Base-by-base conservation (phyloP, 257 asterid species). In the Salvia rosmarinus region DNA sequence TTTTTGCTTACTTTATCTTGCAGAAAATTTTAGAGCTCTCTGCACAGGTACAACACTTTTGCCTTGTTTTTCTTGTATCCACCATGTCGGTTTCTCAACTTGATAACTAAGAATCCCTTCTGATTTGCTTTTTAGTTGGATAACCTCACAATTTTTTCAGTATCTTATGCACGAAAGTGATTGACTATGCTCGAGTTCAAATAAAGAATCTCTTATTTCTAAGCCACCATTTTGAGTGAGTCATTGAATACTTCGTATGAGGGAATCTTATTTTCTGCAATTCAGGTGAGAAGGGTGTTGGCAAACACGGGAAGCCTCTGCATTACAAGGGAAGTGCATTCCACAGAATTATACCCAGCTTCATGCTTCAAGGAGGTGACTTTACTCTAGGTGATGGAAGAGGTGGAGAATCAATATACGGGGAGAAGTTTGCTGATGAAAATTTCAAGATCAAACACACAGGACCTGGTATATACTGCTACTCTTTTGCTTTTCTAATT, bases 321-420 rank as follows among this genome's bases (percentile, higher is more conserved):
- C 96, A 95, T 81, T 95, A 68, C 89, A 95, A 88, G 86, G 95
- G 96, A 74, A 95, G 99, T 84, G 23, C 65, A 60, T 87, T 95
- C 85, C 99, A 91, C 40, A 85, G 98, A 81, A 89, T 95, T 43
- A 95, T 95, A 65, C 99, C 99, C 19, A 91, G 96, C 86, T 95
- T 95, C 84, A 95, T 95, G 99, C 59, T 95, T 76, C 99, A 89
- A 85, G 98, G 99, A 42, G 99, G 99, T 59, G 99, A 89, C 85
- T 95, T 95, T 74, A 95, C 99, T 70, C 92, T 85, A 8, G 97
- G 97, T n/a, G 97, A 90, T 85, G 98, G 98, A 75, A 89, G 97
- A 81, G 98, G 98, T 3, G 99, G 99, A 20, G 98, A 95, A 70
- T 91, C 99, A 46, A 87, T 93, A 47, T 89, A 93, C 0, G 97